Evolutionary conservation across 192 early-diverging fungal genomes (phyloP).

Genomic region (Coemansia biformis): DNA sequence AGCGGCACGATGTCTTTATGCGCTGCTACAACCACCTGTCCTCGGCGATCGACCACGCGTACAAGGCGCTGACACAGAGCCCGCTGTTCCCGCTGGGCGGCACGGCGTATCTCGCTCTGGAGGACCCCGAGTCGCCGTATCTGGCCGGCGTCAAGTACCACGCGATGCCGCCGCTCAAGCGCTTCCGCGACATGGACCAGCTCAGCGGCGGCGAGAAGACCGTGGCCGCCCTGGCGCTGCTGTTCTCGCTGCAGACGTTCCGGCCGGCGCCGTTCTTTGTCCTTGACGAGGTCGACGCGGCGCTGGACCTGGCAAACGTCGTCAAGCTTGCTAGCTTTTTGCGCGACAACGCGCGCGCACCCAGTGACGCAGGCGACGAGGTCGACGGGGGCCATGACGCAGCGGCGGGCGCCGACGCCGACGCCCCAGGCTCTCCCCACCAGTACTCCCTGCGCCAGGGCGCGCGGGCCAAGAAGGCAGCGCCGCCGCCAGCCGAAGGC

Average conservation of each 20-base stretch:
- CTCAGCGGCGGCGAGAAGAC: constrained; percentile 99
- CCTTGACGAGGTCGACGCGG: constrained; percentile 98
- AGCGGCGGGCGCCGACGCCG: constrained; percentile 1
- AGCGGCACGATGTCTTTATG: constrained; percentile 70
- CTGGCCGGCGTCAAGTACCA: constrained; percentile 93
- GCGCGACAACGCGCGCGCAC: constrained; percentile 55
- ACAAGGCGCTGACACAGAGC: constrained; percentile 90
- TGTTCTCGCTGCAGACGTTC: constrained; percentile 96
- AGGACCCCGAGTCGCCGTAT: constrained; percentile 94
- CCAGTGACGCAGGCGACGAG: not conserved
- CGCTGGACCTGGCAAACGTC: constrained; percentile 95
- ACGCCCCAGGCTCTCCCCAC: constrained; percentile 12
- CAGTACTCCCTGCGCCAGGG: constrained; percentile 32
- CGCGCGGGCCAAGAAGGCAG: constrained; percentile 19
- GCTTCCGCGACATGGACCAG: constrained; percentile 99
- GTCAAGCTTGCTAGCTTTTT: constrained; percentile 88
- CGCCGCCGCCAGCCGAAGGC: not conserved
- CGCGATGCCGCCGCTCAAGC: constrained; percentile 99
- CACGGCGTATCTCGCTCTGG: constrained; percentile 87
- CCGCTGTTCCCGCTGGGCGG: constrained; percentile 86
- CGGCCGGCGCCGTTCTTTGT: constrained; percentile 99
- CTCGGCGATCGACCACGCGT: constrained; percentile 88
- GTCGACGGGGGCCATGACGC: constrained; percentile 13
- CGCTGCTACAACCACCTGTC: constrained; percentile 84
- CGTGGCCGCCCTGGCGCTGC: constrained; percentile 89